Base-by-base conservation (phyloP, 352 stramenopile species). In the Sclerospora graminicola region DNA sequence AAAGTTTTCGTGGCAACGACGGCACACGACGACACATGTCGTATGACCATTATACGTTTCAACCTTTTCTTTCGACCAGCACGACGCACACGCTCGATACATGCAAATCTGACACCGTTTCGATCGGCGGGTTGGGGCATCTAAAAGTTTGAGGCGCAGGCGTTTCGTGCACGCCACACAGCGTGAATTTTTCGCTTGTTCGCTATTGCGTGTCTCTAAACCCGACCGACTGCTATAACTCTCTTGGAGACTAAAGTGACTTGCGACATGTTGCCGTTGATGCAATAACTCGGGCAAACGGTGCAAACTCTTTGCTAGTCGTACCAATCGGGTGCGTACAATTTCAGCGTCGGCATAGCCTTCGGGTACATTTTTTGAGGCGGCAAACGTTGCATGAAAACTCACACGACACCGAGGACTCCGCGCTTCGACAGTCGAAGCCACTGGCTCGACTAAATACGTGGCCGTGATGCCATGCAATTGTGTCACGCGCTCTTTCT, bases 131-230 rank as follows among this genome's bases (percentile, higher is more conserved):
- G 55, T 64, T 20, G 57, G 58, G 8, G 55, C 34, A 16, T 57
- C 40, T 15, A 74, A 35, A 9, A 75, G 10, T 14, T 51, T 57
- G 26, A 79, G 42, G 1, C 57, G 46, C 34, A 62, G 45, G 5
- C 51, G 53, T 41, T 67, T 72, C 11, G 67, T 71, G 36, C 67
- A 79, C 18, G 53, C 61, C 24, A 69, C 60, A 20, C 67, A 79
- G 5, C 46, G 38, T 8, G 54, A 47, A 32, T 73, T 77, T 8
- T 43, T 56, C 8, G 43, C 41, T n/a, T 54, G 39, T 8, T 18
- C n/a, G 0, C 35, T 48, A 7, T 24, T 27, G 2, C 39, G 44
- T 16, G 37, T 56, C 16, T 62, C 47, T 33, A 38, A 26, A 2
- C 15, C 38, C 1, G 45, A 41, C 7, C 45, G 49, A 48, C 10